phyloP scores from a whole-genome alignment of 805 yeast species.

The Candida sakaeoensis region DNA sequence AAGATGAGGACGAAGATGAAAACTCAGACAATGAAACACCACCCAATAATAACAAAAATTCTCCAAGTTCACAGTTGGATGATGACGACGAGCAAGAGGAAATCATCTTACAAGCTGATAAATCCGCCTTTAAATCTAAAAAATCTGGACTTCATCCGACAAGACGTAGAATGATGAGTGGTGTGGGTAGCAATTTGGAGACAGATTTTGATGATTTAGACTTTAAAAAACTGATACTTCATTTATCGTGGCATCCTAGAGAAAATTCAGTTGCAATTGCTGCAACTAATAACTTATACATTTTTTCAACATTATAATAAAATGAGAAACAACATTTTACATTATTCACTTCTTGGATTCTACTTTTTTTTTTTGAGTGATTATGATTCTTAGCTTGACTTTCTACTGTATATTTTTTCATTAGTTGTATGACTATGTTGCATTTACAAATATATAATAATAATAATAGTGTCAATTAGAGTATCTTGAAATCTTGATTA shows the following conservation, averaged over 20 bases:
- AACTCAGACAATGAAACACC: constrained; percentile 22
- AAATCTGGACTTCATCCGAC: constrained; percentile 43
- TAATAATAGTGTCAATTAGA: no score
- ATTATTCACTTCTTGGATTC: not conserved
- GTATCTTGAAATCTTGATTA: no score
- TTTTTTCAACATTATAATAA: constrained; percentile 66
- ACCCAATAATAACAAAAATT: constrained; percentile 19
- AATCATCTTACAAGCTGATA: constrained; percentile 93
- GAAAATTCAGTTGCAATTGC: constrained; percentile 98
- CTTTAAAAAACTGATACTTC: constrained; percentile 90
- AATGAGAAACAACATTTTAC: constrained; percentile 13
- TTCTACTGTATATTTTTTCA: not conserved
- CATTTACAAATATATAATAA: not conserved
- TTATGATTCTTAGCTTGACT: not conserved
- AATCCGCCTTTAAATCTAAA: constrained; percentile 87
- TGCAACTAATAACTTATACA: constrained; percentile 91
- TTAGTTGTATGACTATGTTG: not conserved
- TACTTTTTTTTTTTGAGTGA: not conserved
- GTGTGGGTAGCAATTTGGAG: constrained; percentile 29
- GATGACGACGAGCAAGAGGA: constrained; percentile 44
- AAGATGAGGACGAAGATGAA: constrained; percentile 29
- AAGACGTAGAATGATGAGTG: constrained; percentile 50
- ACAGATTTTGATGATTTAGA: constrained; percentile 75
- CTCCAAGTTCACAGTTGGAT: constrained; percentile 29
- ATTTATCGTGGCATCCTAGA: constrained; percentile 96